Evolutionary conservation across 768 basidiomycete species (phyloP).

Genomic region (Pleurotus sapidus): DNA sequence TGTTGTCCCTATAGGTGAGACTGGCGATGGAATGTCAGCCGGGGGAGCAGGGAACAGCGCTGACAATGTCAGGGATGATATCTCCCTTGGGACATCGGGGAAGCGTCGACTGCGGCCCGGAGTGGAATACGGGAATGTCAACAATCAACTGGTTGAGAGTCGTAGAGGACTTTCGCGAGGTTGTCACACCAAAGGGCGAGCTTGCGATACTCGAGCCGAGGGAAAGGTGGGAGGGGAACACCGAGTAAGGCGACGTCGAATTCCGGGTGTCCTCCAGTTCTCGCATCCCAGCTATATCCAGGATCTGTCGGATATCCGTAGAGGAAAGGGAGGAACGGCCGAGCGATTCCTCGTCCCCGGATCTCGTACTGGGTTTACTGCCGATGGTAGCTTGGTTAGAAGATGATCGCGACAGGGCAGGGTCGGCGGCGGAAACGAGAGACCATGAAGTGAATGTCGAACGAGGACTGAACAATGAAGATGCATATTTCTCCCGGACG

Average conservation of each 20-base stretch:
- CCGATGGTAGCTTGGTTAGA: constrained; percentile 4
- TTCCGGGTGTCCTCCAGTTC: constrained; percentile 12
- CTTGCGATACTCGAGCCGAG: neutral
- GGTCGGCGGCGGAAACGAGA: constrained; percentile 13
- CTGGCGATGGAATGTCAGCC: constrained; percentile 1
- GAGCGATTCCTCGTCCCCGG: constrained; percentile 11
- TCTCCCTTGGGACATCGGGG: constrained; percentile 7
- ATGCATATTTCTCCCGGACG: constrained; percentile 25
- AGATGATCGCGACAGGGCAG: neutral
- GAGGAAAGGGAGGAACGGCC: constrained; percentile 31
- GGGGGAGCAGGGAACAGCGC: constrained; percentile 6
- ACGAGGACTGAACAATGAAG: constrained; percentile 19
- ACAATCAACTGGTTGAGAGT: neutral
- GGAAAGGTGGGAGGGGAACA: neutral
- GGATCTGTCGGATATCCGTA: constrained; percentile 50
- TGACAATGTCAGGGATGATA: neutral
- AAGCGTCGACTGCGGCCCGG: neutral
- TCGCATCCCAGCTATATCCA: constrained; percentile 45
- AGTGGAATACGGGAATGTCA: neutral
- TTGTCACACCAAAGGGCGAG: neutral
- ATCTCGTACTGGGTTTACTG: neutral
- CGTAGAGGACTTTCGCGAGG: neutral
- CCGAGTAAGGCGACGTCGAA: constrained; percentile 9
- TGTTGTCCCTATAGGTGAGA: neutral
- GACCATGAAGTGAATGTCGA: constrained; percentile 32